phyloP scores from a whole-genome alignment of 495 filamentous ascomycete genomes.

The Aspergillus saccharolyticus region DNA sequence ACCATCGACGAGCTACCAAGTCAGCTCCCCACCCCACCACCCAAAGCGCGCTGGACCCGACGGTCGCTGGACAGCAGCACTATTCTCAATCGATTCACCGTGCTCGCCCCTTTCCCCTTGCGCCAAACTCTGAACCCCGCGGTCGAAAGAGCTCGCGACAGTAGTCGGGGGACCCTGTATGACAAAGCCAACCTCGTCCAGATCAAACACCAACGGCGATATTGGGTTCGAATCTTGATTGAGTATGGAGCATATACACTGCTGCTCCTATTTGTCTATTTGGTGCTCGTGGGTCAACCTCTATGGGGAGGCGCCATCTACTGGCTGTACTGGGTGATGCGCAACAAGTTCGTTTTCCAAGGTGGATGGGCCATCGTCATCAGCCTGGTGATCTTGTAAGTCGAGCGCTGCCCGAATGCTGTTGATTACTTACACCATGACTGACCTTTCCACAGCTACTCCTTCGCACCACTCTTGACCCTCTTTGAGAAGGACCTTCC shows the following conservation, averaged over 20 bases:
- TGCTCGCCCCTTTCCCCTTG: background rate
- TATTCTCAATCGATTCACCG: background rate
- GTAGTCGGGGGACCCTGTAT: conserved; percentile 1
- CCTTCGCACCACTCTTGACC: conserved; percentile 34
- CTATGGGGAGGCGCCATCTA: conserved; percentile 40
- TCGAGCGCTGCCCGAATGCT: background rate
- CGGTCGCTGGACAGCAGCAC: background rate
- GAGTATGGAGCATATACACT: conserved; percentile 32
- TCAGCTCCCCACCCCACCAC: background rate
- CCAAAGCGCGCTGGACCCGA: background rate
- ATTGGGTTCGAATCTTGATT: conserved; percentile 32
- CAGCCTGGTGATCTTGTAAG: conserved; percentile 30
- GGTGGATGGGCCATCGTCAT: conserved; percentile 36
- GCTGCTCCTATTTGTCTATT: conserved; percentile 31
- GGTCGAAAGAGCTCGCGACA: background rate
- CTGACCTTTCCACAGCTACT: conserved; percentile 23
- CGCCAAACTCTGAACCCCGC: background rate
- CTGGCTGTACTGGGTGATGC: conserved; percentile 36
- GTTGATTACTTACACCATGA: background rate
- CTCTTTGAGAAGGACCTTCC: conserved; percentile 36
- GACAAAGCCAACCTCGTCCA: conserved; percentile 8
- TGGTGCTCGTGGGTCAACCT: conserved; percentile 37
- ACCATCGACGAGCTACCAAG: background rate
- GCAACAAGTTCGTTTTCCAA: conserved; percentile 30
- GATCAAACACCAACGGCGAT: conserved; percentile 23